Conservation (phyloP, 768 basidiomycete species). For the Calvatia gigantea region DNA sequence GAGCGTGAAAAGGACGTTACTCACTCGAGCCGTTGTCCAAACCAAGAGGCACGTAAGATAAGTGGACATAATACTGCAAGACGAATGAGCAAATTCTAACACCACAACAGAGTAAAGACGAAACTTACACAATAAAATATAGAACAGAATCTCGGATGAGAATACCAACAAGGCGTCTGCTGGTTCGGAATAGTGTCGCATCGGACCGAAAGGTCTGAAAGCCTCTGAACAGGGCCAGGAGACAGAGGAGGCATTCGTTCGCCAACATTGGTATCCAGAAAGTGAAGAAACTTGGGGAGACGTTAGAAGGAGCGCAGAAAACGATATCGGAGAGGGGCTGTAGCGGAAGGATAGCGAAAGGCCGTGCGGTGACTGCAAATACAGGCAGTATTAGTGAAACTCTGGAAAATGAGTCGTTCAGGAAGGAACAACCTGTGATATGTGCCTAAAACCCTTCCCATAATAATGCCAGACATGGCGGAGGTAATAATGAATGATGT, state of each 20-base stretch:
- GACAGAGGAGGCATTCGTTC: constrained; percentile 51
- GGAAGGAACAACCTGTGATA: constrained; percentile 32
- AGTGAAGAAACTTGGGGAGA: constrained; percentile 43
- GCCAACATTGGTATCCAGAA: constrained; percentile 61
- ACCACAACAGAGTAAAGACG: background rate
- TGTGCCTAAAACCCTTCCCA: constrained; percentile 40
- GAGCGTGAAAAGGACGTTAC: constrained; percentile 14
- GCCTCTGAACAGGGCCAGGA: constrained; percentile 46
- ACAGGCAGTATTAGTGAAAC: background rate
- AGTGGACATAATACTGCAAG: constrained; percentile 49
- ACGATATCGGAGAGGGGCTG: constrained; percentile 16
- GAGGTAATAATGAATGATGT: constrained; percentile 35
- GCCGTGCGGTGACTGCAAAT: constrained; percentile 18
- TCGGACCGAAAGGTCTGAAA: constrained; percentile 38
- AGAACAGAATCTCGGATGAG: constrained; percentile 54
- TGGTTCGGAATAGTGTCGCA: constrained; percentile 36
- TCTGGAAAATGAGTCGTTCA: background rate
- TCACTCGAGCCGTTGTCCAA: constrained; percentile 33
- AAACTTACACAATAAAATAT: constrained; percentile 53
- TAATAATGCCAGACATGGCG: constrained; percentile 40
- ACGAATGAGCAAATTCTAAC: background rate
- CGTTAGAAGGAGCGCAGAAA: constrained; percentile 39
- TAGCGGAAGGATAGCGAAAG: constrained; percentile 12
- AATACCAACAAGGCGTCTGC: constrained; percentile 41
- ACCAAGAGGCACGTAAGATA: constrained; percentile 49